Evolutionary conservation across 352 stramenopile species (phyloP), one percentile per base, ranked within the genome.

Genomic region (Pythium rishiriense): DNA sequence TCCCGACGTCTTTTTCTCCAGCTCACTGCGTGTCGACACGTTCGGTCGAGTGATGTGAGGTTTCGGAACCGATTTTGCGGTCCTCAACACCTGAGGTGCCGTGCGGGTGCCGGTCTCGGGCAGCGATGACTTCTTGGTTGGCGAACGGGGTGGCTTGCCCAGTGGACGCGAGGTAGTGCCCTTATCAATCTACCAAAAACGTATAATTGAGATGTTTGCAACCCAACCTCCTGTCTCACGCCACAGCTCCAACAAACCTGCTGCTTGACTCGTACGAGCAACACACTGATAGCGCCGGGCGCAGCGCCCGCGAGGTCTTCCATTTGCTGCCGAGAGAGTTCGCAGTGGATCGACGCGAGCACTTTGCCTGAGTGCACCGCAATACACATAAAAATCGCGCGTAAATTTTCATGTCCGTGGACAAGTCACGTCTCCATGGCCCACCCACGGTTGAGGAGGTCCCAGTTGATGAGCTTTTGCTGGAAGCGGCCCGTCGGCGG

Each of bases 401-500:
- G 8, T 29, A n/a, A 28, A 14, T 25, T 3, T n/a, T n/a, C n/a
- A n/a, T n/a, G n/a, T n/a, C n/a, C n/a, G n/a, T n/a, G n/a, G n/a
- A n/a, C n/a, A n/a, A n/a, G n/a, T n/a, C n/a, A n/a, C n/a, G n/a
- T n/a, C n/a, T n/a, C n/a, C n/a, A n/a, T n/a, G n/a, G n/a, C n/a
- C n/a, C n/a, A 54, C 78, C 37, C 49, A 86, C 78, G 74, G 22
- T 87, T 87, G 19, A 87, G 64, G 5, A 72, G 72, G 42, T 87
- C 78, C 78, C 78, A 87, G 69, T 87, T 87, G 46, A 62, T 63
- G 28, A 79, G 45, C 45, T 87, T 87, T 47, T 84, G 78, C 60
- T 83, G 68, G 43, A 83, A 68, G 6, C 69, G 66, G 52, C 74
- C 56, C 1, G 78, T 68, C 6, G 69, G 68, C 1, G 74, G 66